Conservation (phyloP, 108 stramenopile species). For the Skeletonema menzelii region DNA sequence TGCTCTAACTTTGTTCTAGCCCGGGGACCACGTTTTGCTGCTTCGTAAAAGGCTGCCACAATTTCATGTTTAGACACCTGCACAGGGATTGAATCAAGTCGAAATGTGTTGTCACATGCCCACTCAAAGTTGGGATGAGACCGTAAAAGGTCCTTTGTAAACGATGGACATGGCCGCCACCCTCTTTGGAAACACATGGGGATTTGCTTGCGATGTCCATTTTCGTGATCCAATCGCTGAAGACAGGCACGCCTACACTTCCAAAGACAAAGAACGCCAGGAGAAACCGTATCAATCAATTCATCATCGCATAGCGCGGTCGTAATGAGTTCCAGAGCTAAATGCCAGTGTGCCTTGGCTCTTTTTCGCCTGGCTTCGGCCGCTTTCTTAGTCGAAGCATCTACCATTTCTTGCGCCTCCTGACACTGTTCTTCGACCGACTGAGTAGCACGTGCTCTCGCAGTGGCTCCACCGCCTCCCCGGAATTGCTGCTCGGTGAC, state of each 20-base stretch:
- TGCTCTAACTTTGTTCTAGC: background rate
- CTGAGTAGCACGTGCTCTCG: constrained; percentile 44
- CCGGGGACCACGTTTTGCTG: background rate
- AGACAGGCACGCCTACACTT: background rate
- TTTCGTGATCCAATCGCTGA: background rate
- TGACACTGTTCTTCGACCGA: constrained; percentile 8
- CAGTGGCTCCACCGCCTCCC: constrained; percentile 27
- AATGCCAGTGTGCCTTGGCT: constrained; percentile 52
- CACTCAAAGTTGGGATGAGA: constrained; percentile 8
- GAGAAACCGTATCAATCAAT: constrained; percentile 1
- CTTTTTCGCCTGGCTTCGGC: constrained; percentile 8
- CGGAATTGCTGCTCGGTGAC: constrained; percentile 44
- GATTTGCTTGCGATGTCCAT: background rate
- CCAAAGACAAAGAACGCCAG: background rate
- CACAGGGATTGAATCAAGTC: background rate
- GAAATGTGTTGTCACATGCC: background rate
- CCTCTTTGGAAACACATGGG: background rate
- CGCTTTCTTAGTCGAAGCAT: constrained; percentile 5
- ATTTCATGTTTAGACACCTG: constrained; percentile 13
- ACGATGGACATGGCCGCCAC: constrained; percentile 2
- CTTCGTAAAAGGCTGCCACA: background rate
- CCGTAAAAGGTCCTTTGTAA: background rate
- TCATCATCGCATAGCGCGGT: constrained; percentile 28
- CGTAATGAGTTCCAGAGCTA: constrained; percentile 51
- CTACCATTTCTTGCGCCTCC: constrained; percentile 9